phyloP scores from a whole-genome alignment of 768 basidiomycete species.

The Lactarius akahatsu region DNA sequence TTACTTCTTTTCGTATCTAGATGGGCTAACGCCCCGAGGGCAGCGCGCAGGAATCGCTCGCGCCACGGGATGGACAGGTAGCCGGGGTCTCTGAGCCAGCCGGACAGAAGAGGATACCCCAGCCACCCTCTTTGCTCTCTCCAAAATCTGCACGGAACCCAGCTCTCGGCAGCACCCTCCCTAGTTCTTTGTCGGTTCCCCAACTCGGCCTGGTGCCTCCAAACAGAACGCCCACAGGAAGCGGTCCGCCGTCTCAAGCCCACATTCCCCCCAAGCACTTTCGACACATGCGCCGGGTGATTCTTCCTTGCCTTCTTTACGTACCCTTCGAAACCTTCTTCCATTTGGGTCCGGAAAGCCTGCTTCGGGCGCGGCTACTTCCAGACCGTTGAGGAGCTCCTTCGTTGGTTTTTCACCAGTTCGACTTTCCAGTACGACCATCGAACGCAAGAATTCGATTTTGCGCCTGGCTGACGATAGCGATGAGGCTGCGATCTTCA shows the following conservation, averaged over 20 bases:
- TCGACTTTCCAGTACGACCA: conserved; percentile 46
- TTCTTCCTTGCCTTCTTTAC: conserved; percentile 45
- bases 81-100: conserved; percentile 28
- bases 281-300: conserved; percentile 24
- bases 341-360: conserved; percentile 56
- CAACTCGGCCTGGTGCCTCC: conserved; percentile 37
- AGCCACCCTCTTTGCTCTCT: conserved; percentile 33
- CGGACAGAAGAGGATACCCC: neutral
- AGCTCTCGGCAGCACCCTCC: conserved; percentile 29
- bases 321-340: conserved; percentile 63
- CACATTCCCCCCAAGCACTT: conserved; percentile 27
- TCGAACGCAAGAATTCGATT: conserved; percentile 28
- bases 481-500: conserved; percentile 22
- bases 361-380: conserved; percentile 29
- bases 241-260: conserved; percentile 33
- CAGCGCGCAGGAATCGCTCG: conserved; percentile 31
- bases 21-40: neutral
- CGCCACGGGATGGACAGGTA: conserved; percentile 16
- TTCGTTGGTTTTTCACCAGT: conserved; percentile 53
- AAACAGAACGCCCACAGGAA: conserved; percentile 29
- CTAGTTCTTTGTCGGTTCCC: conserved; percentile 34
- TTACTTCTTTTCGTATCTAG: neutral
- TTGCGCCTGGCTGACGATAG: conserved; percentile 4
- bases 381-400: conserved; percentile 30
- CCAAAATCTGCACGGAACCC: conserved; percentile 31